Conservation (phyloP, 2,329 filamentous ascomycete genomes). For the Clonostachys solani region DNA sequence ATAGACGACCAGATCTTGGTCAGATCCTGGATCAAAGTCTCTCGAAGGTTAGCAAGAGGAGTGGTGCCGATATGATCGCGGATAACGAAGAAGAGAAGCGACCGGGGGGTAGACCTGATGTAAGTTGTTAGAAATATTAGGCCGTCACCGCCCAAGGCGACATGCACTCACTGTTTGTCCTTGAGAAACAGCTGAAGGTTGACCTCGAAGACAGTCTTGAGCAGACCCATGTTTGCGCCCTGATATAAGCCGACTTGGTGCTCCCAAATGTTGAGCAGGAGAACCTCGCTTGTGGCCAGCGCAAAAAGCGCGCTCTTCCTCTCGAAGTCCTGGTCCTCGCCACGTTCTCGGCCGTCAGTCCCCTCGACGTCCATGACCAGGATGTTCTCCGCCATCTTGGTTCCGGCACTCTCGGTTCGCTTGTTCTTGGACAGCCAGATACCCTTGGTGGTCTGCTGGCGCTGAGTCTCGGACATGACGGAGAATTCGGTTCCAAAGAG, state of each 20-base stretch:
- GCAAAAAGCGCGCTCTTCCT: slow-evolving; percentile 97
- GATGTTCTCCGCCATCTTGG: slow-evolving; percentile 91
- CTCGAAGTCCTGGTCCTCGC: slow-evolving; percentile 98
- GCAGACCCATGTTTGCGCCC: slow-evolving; percentile 95
- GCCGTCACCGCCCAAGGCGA: slow-evolving; percentile 7
- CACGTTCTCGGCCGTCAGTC: slow-evolving; percentile 91
- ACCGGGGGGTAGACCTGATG: slow-evolving; percentile 74
- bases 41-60: slow-evolving; percentile 82
- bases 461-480: slow-evolving; percentile 93
- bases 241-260: slow-evolving; percentile 98
- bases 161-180: slow-evolving; percentile 70
- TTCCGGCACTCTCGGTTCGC: slow-evolving; percentile 43
- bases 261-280: slow-evolving; percentile 99
- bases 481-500: slow-evolving; percentile 95
- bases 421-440: slow-evolving; percentile 99
- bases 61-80: slow-evolving; percentile 94
- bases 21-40: slow-evolving; percentile 86
- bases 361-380: slow-evolving; percentile 99
- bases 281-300: slow-evolving; percentile 92
- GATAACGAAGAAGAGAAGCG: slow-evolving; percentile 96
- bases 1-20: slow-evolving; percentile 89
- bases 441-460: slow-evolving; percentile 95
- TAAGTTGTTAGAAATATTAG: background rate
- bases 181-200: slow-evolving; percentile 96
- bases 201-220: slow-evolving; percentile 99